phyloP scores from a whole-genome alignment of 2,329 filamentous ascomycete genomes.

The Xylariaceae sp. region DNA sequence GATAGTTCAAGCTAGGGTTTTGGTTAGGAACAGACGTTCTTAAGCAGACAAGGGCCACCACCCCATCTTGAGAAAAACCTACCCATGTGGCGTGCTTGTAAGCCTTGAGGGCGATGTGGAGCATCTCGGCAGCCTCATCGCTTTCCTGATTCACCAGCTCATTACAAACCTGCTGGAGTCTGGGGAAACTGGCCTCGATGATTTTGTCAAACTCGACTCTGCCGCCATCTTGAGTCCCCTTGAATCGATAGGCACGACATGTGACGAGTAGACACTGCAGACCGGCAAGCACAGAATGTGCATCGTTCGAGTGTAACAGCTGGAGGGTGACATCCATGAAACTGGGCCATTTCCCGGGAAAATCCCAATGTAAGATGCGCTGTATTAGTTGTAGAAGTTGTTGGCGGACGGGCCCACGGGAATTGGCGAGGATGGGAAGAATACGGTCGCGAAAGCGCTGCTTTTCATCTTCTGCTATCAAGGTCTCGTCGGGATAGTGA shows the following conservation, averaged over 20 bases:
- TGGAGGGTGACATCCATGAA: slow-evolving; percentile 93
- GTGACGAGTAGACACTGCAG: slow-evolving; percentile 93
- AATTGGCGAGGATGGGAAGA: slow-evolving; percentile 83
- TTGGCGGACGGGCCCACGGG: slow-evolving; percentile 79
- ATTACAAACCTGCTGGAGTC: slow-evolving; percentile 83
- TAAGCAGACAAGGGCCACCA: background rate
- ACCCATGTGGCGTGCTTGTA: slow-evolving; percentile 99
- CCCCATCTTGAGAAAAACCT: slow-evolving; percentile 43
- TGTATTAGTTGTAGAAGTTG: slow-evolving; percentile 94
- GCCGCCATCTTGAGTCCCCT: slow-evolving; percentile 73
- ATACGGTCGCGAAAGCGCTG: slow-evolving; percentile 82
- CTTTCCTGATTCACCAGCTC: slow-evolving; percentile 88
- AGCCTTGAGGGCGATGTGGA: slow-evolving; percentile 90
- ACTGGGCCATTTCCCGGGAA: slow-evolving; percentile 89
- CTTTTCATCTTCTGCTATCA: slow-evolving; percentile 89
- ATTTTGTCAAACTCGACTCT: slow-evolving; percentile 92
- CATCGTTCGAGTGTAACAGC: slow-evolving; percentile 83
- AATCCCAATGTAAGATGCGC: slow-evolving; percentile 95
- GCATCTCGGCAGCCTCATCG: slow-evolving; percentile 93
- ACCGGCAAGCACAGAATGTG: slow-evolving; percentile 85
- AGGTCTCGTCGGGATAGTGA: slow-evolving; percentile 70
- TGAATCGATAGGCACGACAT: slow-evolving; percentile 94
- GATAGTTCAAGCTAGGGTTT: slow-evolving; percentile 78
- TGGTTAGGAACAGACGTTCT: slow-evolving; percentile 15
- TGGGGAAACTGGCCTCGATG: slow-evolving; percentile 86